Conservation (phyloP, 768 basidiomycete genomes). For the Xerocomellus amylosporus region DNA sequence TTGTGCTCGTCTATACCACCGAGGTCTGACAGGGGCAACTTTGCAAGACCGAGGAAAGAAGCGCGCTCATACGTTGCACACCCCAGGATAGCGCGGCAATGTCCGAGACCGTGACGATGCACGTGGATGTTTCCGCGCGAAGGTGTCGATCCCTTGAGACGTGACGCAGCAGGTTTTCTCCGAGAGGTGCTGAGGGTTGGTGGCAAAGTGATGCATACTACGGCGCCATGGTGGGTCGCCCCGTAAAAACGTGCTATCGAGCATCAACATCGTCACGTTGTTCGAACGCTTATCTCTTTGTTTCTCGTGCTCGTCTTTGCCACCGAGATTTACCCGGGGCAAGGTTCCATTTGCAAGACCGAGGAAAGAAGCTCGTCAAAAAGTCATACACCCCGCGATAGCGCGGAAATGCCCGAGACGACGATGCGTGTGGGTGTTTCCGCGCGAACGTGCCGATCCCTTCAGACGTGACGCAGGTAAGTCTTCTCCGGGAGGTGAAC, state of each 20-base stretch:
- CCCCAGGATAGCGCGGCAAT: not conserved
- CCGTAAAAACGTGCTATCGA: too few species aligned
- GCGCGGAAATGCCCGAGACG: not conserved
- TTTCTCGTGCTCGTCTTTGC: not conserved
- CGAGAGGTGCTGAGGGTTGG: not conserved
- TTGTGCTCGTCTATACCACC: too few species aligned
- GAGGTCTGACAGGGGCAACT: too few species aligned
- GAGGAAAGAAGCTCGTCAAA: not conserved
- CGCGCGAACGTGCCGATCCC: not conserved
- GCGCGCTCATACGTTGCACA: not conserved
- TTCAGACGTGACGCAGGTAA: not conserved
- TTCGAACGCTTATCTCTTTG: not conserved
- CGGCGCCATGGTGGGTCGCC: not conserved
- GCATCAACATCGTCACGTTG: not conserved
- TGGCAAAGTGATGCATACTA: not conserved
- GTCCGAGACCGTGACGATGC: not conserved
- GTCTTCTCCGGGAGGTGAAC: not conserved
- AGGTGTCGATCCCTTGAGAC: not conserved
- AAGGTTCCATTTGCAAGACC: not conserved
- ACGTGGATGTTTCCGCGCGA: not conserved
- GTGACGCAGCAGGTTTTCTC: too few species aligned
- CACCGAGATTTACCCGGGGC: not conserved
- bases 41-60: not conserved
- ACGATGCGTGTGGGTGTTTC: not conserved
- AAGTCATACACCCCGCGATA: not conserved